phyloP scores from a whole-genome alignment of 192 early-diverging fungal genomes.

The Pilobolus umbonatus region DNA sequence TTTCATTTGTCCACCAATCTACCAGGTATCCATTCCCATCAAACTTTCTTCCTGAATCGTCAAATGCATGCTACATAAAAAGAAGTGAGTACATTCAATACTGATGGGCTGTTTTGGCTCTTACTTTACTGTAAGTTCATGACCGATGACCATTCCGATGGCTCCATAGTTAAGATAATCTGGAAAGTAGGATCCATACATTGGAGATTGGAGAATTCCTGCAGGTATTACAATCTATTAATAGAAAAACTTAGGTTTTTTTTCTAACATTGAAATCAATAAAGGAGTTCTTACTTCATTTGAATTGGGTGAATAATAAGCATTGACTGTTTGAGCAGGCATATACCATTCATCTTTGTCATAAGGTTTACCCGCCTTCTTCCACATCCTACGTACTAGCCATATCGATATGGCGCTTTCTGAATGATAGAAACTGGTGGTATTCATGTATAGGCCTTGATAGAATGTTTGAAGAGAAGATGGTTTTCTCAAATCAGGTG shows the following conservation, averaged over 20 bases:
- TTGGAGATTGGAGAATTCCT: constrained; percentile 60
- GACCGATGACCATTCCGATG: constrained; percentile 66
- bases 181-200: constrained; percentile 52
- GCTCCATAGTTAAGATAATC: constrained; percentile 63
- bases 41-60: constrained; percentile 50
- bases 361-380: constrained; percentile 32
- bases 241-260: constrained; percentile 1
- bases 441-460: constrained; percentile 42
- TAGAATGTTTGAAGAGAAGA: constrained; percentile 47
- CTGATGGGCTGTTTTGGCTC: not conserved
- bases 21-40: constrained; percentile 47
- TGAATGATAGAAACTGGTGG: constrained; percentile 57
- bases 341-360: constrained; percentile 50
- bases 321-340: constrained; percentile 55
- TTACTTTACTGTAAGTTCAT: constrained; percentile 57
- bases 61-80: constrained; percentile 60
- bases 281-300: constrained; percentile 32
- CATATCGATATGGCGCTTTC: constrained; percentile 45
- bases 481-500: constrained; percentile 48
- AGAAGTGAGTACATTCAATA: not conserved
- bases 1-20: constrained; percentile 40
- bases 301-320: constrained; percentile 45
- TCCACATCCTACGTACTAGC: constrained; percentile 20
- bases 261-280: not conserved
- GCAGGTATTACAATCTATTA: constrained; percentile 48